Evolutionary conservation across 2,329 filamentous ascomycete genomes (phyloP).

Genomic region (Epichloe sylvatica): DNA sequence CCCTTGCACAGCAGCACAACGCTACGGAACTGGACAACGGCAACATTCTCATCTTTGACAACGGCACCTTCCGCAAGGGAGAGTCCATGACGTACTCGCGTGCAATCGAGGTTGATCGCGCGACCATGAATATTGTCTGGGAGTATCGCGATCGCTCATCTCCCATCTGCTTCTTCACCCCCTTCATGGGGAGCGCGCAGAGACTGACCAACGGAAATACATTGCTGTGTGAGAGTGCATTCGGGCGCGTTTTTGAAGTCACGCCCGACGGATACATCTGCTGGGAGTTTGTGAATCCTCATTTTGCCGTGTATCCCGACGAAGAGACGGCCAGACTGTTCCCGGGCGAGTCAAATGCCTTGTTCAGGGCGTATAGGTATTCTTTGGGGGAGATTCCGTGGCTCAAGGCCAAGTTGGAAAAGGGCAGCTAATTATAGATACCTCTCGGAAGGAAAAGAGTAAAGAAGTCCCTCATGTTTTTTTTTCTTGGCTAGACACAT

Average conservation of each 20-base stretch:
- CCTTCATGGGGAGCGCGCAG: constrained; percentile 19
- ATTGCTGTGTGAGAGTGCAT: constrained; percentile 15
- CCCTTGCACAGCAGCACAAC: constrained; percentile 18
- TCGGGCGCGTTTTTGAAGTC: constrained; percentile 16
- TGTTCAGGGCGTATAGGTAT: constrained; percentile 17
- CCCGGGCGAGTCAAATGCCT: constrained; percentile 16
- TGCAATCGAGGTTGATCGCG: constrained; percentile 13
- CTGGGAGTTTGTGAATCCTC: constrained; percentile 18
- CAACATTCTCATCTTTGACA: constrained; percentile 19
- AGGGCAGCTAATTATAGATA: no score
- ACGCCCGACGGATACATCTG: constrained; percentile 14
- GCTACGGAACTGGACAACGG: constrained; percentile 17
- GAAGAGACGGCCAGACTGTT: constrained; percentile 13
- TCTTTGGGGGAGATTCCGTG: constrained; percentile 14
- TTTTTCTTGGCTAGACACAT: background rate
- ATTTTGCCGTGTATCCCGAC: constrained; percentile 15
- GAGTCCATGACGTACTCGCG: constrained; percentile 17
- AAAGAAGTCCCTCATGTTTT: background rate
- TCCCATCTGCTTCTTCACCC: constrained; percentile 18
- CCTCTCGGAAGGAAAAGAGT: no score
- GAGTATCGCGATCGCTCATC: constrained; percentile 17
- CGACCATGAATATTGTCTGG: constrained; percentile 14
- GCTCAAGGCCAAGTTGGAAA: constrained; percentile 7
- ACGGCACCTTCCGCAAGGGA: constrained; percentile 16
- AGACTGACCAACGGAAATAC: constrained; percentile 16